phyloP scores from a whole-genome alignment of 495 filamentous ascomycete species.

The Aspergillus nanangensis region DNA sequence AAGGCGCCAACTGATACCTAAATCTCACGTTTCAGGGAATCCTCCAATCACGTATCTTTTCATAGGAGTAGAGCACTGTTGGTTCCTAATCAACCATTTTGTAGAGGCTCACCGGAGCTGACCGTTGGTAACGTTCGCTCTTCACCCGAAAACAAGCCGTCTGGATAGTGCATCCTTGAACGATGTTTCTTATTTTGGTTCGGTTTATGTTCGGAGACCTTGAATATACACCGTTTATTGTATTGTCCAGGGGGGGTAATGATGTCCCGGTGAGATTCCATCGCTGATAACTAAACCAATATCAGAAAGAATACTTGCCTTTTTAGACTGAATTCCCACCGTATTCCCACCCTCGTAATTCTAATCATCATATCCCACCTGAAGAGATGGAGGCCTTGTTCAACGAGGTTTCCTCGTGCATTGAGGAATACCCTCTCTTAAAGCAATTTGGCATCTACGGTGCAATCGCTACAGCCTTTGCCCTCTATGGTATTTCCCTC shows the following conservation, averaged over 20 bases:
- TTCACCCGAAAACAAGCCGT: neutral
- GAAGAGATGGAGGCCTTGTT: neutral
- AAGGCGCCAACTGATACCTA: neutral
- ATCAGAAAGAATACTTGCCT: neutral
- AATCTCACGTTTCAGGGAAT: neutral
- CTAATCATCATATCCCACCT: neutral
- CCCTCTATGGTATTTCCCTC: conserved; percentile 1
- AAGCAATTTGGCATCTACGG: neutral
- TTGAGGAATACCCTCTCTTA: no score
- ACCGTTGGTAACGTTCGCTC: neutral
- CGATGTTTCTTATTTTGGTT: no score
- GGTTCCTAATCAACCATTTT: neutral
- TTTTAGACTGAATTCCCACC: neutral
- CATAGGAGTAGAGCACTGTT: neutral
- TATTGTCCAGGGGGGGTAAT: no score
- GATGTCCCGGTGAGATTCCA: neutral
- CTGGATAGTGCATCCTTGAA: neutral
- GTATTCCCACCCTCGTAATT: neutral
- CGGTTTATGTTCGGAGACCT: no score
- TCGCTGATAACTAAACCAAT: neutral
- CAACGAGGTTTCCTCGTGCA: no score
- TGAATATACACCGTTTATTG: no score
- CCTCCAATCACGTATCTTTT: neutral
- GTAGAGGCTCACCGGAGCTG: neutral
- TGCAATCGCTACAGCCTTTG: neutral